These are phyloP conservation scores for Tilletia indica DNA, from an alignment of 1,284 basidiomycete species.

Conservation along the genomic window DNA sequence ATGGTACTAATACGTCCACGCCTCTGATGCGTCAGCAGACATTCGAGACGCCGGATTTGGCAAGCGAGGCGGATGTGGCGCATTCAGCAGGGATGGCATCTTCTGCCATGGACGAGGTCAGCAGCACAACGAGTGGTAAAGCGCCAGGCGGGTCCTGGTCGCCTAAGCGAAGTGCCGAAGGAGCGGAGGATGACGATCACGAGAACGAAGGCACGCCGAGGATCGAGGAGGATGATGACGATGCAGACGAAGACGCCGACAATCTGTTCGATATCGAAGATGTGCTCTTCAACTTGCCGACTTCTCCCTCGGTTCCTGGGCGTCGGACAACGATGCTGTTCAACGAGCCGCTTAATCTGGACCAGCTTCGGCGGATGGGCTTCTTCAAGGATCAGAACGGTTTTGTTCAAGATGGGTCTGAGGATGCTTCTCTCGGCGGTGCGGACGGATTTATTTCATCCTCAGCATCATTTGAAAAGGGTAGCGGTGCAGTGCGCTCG, in stretches of 20 bases:
- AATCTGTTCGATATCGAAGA: conserved; percentile 10
- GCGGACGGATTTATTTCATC: background rate
- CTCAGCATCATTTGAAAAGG: conserved; percentile 2
- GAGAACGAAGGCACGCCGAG: background rate
- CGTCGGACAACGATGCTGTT: conserved; percentile 7
- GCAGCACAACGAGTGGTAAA: conserved; percentile 17
- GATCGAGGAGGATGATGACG: background rate
- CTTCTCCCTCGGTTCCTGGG: background rate
- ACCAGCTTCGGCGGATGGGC: conserved; percentile 3
- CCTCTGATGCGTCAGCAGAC: conserved; percentile 19
- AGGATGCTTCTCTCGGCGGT: conserved; percentile 6
- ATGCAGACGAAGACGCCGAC: background rate
- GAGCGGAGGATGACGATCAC: conserved; percentile 1
- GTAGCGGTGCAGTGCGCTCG: background rate
- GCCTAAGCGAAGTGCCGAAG: conserved; percentile 15
- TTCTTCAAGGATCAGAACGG: conserved; percentile 15
- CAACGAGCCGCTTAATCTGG: conserved; percentile 18
- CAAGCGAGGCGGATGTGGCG: background rate
- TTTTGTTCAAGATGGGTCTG: background rate
- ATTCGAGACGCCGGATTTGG: background rate
- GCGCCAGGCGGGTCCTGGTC: conserved; percentile 23
- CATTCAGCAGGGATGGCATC: background rate
- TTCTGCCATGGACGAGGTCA: conserved; percentile 14
- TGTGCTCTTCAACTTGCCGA: conserved; percentile 18
- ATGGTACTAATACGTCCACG: conserved; percentile 16